Conservation (phyloP, 1,284 basidiomycete species). For the Erythrobasidium hasegawianum region DNA sequence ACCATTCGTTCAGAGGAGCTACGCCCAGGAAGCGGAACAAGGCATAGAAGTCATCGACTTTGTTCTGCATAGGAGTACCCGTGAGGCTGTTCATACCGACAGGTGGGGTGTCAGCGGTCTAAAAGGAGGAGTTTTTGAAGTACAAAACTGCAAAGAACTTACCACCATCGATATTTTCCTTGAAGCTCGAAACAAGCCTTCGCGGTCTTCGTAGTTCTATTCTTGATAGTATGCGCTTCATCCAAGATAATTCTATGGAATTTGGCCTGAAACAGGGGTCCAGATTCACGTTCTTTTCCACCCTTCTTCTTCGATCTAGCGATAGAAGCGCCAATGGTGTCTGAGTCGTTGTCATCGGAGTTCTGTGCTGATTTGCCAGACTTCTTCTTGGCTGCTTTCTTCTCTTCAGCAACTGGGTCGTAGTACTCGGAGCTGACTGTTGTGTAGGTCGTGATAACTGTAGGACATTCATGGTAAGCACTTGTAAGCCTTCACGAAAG, state of each 20-base stretch:
- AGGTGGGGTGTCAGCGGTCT: no score
- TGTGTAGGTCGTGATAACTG: slow-evolving; percentile 65
- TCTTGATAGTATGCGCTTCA: slow-evolving; percentile 90
- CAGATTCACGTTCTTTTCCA: slow-evolving; percentile 53
- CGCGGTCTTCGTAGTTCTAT: slow-evolving; percentile 74
- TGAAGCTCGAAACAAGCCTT: slow-evolving; percentile 74
- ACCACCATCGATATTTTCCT: slow-evolving; percentile 78
- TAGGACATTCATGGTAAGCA: slow-evolving; percentile 54
- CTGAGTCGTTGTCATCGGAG: slow-evolving; percentile 33
- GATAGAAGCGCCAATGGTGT: slow-evolving; percentile 4
- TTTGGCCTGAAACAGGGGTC: slow-evolving; percentile 70
- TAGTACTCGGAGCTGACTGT: slow-evolving; percentile 26
- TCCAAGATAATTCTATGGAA: slow-evolving; percentile 48
- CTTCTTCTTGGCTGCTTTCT: slow-evolving; percentile 31
- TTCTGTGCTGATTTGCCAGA: no score
- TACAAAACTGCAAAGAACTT: no score
- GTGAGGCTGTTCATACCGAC: slow-evolving; percentile 44
- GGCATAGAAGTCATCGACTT: slow-evolving; percentile 72
- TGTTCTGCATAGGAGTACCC: slow-evolving; percentile 47
- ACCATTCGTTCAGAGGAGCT: slow-evolving; percentile 62
- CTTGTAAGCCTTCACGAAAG: slow-evolving; percentile 65
- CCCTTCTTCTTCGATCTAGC: slow-evolving; percentile 49
- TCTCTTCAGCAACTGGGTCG: slow-evolving; percentile 30
- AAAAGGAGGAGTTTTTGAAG: no score
- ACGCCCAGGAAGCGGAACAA: slow-evolving; percentile 84